Evolutionary conservation across 2,329 filamentous ascomycete species (phyloP).

Genomic region (Cercospora citrullina): DNA sequence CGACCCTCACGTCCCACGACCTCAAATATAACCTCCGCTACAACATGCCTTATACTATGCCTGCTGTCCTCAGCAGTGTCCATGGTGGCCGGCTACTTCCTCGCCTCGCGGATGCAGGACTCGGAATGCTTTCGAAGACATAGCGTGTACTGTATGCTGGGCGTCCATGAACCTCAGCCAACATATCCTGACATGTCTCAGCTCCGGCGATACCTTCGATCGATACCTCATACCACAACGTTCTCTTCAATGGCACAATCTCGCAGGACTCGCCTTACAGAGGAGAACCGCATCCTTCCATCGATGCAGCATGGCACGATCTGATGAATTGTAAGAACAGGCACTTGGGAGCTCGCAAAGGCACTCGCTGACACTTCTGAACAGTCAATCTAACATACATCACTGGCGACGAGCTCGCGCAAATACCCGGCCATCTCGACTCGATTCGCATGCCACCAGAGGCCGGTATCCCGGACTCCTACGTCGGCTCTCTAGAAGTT

Average conservation of each 20-base stretch:
- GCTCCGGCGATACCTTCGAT: not conserved
- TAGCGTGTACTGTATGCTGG: not conserved
- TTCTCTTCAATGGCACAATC: not conserved
- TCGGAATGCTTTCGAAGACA: not conserved
- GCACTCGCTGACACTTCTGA: not conserved
- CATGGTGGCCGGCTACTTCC: not conserved
- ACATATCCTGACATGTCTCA: not conserved
- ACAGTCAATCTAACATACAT: not conserved
- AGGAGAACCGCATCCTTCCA: not conserved
- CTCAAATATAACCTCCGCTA: not conserved
- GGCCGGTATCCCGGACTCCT: not conserved
- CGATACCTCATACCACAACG: not conserved
- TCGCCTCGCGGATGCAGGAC: not conserved
- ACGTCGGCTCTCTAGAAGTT: not conserved
- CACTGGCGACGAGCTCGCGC: not conserved
- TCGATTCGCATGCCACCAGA: not conserved
- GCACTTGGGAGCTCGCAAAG: not conserved
- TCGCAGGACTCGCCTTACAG: not conserved
- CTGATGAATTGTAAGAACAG: not conserved
- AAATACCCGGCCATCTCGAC: not conserved
- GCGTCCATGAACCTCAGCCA: not conserved
- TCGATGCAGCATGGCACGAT: not conserved
- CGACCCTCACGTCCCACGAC: not conserved
- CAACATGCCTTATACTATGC: not conserved
- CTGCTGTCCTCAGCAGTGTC: not conserved